Base-by-base conservation (phyloP, 2,329 filamentous ascomycete genomes). In the Sphaerulina populicola region DNA sequence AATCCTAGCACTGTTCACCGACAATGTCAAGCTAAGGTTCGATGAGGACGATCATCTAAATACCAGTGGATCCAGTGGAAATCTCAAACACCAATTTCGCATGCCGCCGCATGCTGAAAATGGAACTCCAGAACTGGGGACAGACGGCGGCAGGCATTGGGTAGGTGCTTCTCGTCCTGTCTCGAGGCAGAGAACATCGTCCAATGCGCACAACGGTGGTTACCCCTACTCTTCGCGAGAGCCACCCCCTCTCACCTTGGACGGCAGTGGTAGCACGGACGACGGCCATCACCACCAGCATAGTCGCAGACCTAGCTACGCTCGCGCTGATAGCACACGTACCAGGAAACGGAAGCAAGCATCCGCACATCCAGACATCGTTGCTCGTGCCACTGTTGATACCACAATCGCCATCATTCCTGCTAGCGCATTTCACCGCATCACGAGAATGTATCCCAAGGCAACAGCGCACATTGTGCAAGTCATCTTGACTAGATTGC, bases 381-480 rank as follows among this genome's bases (percentile, higher is more conserved):
- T 98, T 57, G 93, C 91, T n/a, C 80, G 93, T 58, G 93, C 93
- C 5, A 94, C 89, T 12, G 86, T 94, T 21, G 94, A 98, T 66
- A 98, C 93, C 0, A 98, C 94, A 0, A 96, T 98, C 69, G 93
- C 93, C 5, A 94, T 98, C 57, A 98, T 98, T 51, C 94, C 94
- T 1, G 93, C 93, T 0, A 95, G 89, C 65, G 94, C 93, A 3
- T 98, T 98, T 62, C 82, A 89, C 47, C 83, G 94, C 7, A 74
- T 98, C 47, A 98, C 94, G 45, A 82, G 88, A 64, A 84, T 96
- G 21, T 98, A 97, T 62, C 93, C 93, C 8, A 94, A 94, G 71
- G 90, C 94, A 8, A 96, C 93, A 2, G 85, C 93, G 1, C 94
- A 98, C 64, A 97, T 98, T 57, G 89, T 98, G 5, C 93, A 98